Percentiles rank a stretch among this genome's conserved stretches.
Conservation (phyloP, 2,329 filamentous ascomycete species). For the Madurella mycetomatis region DNA sequence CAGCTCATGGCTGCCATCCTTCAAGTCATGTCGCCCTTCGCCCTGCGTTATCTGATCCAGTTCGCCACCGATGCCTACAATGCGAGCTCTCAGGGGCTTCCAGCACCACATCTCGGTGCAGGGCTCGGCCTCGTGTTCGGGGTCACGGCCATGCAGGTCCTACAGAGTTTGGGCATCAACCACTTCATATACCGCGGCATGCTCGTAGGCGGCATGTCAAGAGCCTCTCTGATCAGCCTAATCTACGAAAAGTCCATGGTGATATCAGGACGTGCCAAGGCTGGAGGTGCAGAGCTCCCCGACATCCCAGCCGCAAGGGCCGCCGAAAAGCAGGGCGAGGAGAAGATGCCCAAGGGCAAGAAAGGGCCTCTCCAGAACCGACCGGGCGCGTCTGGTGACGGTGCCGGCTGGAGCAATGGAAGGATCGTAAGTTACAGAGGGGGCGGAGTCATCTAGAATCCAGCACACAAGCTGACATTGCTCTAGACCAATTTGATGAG, state of each 20-base stretch:
- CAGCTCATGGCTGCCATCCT: conserved; percentile 68
- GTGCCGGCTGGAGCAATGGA: conserved; percentile 85
- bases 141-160: conserved; percentile 78
- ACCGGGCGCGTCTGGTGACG: conserved; percentile 59
- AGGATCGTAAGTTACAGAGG: conserved; percentile 52
- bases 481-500: conserved; percentile 75
- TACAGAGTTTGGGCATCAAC: conserved; percentile 75
- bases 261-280: conserved; percentile 80
- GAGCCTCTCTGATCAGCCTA: conserved; percentile 75
- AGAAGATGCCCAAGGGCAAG: conserved; percentile 37
- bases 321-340: conserved; percentile 33
- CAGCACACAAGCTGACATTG: conserved; percentile 1
- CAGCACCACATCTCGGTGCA: conserved; percentile 63
- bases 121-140: conserved; percentile 82
- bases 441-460: neutral
- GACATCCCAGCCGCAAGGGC: conserved; percentile 45
- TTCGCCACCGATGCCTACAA: conserved; percentile 78
- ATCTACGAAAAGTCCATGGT: conserved; percentile 93
- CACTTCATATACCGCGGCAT: conserved; percentile 93
- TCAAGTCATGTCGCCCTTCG: conserved; percentile 80
- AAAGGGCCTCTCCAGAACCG: conserved; percentile 38
- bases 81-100: conserved; percentile 47
- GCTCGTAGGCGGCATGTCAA: conserved; percentile 79
- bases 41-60: conserved; percentile 77
- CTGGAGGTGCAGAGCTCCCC: conserved; percentile 63